Evolutionary conservation across 2,329 filamentous ascomycete species (phyloP).

Genomic region (Trichoderma atroviride): DNA sequence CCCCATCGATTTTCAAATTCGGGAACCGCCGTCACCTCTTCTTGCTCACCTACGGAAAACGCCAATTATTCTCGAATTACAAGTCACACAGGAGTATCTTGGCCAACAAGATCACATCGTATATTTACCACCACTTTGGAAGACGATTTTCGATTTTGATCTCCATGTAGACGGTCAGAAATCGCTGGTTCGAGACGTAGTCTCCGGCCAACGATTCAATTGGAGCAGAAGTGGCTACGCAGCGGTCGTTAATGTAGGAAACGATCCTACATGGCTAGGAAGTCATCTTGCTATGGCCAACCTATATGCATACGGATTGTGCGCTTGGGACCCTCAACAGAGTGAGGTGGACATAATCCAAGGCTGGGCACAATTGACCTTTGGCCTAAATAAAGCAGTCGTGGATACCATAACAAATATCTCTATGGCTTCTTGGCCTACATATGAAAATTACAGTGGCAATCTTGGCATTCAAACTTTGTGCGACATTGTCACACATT

Average conservation of each 20-base stretch:
- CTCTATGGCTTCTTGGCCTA: neutral
- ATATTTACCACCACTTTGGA: slow-evolving; percentile 4
- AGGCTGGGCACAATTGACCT: neutral
- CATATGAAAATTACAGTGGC: neutral
- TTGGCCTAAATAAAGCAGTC: neutral
- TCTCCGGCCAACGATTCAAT: slow-evolving; percentile 2
- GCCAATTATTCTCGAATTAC: neutral
- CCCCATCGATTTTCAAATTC: slow-evolving; percentile 1
- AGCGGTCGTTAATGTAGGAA: neutral
- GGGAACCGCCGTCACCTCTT: neutral
- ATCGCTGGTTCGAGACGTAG: neutral
- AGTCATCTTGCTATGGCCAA: slow-evolving; percentile 1
- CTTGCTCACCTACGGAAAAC: neutral
- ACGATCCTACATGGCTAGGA: neutral
- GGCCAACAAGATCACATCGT: neutral
- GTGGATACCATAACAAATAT: neutral
- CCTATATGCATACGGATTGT: neutral
- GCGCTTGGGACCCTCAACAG: slow-evolving; percentile 3
- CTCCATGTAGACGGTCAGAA: neutral
- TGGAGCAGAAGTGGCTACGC: neutral
- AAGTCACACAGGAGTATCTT: neutral
- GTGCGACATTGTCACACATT: neutral
- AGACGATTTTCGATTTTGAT: slow-evolving; percentile 5
- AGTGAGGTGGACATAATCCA: neutral
- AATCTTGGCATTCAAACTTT: neutral